Evolutionary conservation across 176 grass and related monocot species (phyloP).

Genomic region (Musa acuminata): DNA sequence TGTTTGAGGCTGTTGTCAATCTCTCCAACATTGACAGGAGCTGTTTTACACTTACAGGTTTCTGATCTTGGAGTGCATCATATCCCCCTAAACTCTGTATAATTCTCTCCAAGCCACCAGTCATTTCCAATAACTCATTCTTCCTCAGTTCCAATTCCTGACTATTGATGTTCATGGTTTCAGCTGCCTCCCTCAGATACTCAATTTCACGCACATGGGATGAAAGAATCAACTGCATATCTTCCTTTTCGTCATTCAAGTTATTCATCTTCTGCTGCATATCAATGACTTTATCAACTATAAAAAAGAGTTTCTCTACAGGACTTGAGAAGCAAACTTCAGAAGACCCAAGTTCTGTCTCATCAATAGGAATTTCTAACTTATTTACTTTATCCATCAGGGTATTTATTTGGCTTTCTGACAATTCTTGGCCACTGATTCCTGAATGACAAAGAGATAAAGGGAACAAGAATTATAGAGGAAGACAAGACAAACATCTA

Average conservation of each 20-base stretch:
- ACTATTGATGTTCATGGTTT: conserved; percentile 32
- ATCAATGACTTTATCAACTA: conserved; percentile 59
- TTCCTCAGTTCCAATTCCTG: conserved; percentile 44
- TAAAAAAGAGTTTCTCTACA: conserved; percentile 50
- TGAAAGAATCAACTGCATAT: conserved; percentile 65
- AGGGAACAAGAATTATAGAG: conserved; percentile 15
- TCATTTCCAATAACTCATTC: conserved; percentile 51
- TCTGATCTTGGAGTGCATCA: conserved; percentile 57
- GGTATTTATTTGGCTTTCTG: conserved; percentile 53
- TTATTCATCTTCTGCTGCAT: conserved; percentile 37
- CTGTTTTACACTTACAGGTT: conserved; percentile 39
- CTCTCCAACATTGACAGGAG: conserved; percentile 77
- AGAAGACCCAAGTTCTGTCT: conserved; percentile 24
- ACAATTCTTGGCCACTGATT: conserved; percentile 30
- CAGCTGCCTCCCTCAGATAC: conserved; percentile 50
- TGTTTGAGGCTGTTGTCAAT: conserved; percentile 43
- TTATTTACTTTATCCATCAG: conserved; percentile 78
- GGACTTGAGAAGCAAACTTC: conserved; percentile 33
- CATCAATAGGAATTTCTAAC: conserved; percentile 29
- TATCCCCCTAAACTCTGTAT: conserved; percentile 68
- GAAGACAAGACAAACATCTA: conserved; percentile 10
- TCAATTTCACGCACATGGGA: conserved; percentile 59
- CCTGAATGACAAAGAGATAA: conserved; percentile 30
- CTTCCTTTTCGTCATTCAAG: conserved; percentile 63
- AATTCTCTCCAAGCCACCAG: conserved; percentile 64